Evolutionary conservation across 768 basidiomycete genomes (phyloP).

Genomic region (Xerocomellus amylosporus): DNA sequence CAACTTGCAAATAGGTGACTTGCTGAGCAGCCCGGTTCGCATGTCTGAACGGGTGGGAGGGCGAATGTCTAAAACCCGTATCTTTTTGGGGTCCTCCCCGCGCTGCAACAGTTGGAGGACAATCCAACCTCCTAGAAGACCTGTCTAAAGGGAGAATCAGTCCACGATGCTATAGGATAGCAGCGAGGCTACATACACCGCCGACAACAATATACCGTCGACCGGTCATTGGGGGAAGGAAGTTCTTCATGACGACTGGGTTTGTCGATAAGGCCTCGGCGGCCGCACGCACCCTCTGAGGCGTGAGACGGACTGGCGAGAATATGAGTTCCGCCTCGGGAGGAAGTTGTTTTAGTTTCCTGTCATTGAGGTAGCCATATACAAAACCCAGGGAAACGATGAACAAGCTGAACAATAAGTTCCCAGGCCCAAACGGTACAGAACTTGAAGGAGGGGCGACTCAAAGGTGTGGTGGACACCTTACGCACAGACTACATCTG

Average conservation of each 20-base stretch:
- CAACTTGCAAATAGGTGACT: conserved; percentile 55
- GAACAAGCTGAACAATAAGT: conserved; percentile 7
- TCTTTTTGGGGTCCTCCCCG: conserved; percentile 64
- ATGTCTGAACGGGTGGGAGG: conserved; percentile 57
- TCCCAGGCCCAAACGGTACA: not conserved
- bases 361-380: conserved; percentile 54
- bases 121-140: conserved; percentile 79
- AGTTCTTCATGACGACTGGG: conserved; percentile 38
- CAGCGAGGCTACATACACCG: conserved; percentile 47
- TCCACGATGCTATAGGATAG: not conserved
- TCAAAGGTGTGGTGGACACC: not conserved
- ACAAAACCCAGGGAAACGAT: conserved; percentile 17
- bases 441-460: not conserved
- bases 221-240: conserved; percentile 66
- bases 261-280: conserved; percentile 36
- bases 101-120: conserved; percentile 63
- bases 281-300: conserved; percentile 39
- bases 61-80: conserved; percentile 68
- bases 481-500: not conserved
- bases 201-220: conserved; percentile 75
- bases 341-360: conserved; percentile 49
- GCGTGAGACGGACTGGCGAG: conserved; percentile 51
- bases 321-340: conserved; percentile 40
- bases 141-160: conserved; percentile 43
- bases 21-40: conserved; percentile 45